Percentiles rank a stretch among this genome's conserved stretches.
phyloP scores from a whole-genome alignment of 371 early-diverging fungal species.

The Mucor plumbeus region DNA sequence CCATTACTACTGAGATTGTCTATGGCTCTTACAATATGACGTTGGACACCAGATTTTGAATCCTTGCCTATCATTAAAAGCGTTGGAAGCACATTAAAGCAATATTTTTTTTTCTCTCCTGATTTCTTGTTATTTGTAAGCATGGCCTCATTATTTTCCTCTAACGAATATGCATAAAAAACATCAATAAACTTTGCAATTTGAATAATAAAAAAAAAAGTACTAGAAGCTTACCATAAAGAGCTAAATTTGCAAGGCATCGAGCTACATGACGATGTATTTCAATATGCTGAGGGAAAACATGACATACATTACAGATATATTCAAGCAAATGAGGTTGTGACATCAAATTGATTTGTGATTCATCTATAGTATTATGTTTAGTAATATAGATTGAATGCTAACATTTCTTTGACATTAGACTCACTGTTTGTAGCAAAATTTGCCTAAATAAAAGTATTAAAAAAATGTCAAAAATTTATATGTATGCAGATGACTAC shows the following conservation, averaged over 20 bases:
- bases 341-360: slow-evolving; percentile 57
- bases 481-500: background rate
- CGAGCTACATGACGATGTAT: slow-evolving; percentile 63
- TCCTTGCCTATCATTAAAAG: slow-evolving; percentile 48
- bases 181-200: background rate
- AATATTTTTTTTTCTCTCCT: slow-evolving; percentile 8
- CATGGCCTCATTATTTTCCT: slow-evolving; percentile 36
- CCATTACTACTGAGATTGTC: slow-evolving; percentile 48
- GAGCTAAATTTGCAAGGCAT: slow-evolving; percentile 61
- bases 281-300: slow-evolving; percentile 24
- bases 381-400: background rate
- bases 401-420: too few relatives aligned
- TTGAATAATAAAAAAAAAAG: too few relatives aligned
- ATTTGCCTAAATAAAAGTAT: slow-evolving; percentile 46
- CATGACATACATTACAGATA: slow-evolving; percentile 38
- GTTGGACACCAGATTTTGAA: slow-evolving; percentile 38
- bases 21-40: slow-evolving; percentile 51
- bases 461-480: background rate
- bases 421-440: slow-evolving; percentile 61
- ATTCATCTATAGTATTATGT: slow-evolving; percentile 44
- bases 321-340: slow-evolving; percentile 52
- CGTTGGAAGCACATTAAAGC: slow-evolving; percentile 56
- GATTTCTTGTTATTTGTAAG: slow-evolving; percentile 9
- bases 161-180: slow-evolving; percentile 5
- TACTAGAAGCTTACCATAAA: slow-evolving; percentile 48